Evolutionary conservation across 2,329 filamentous ascomycete genomes (phyloP), one percentile per base, ranked within the genome.

Genomic region (Neophaeococcomyces aloes): DNA sequence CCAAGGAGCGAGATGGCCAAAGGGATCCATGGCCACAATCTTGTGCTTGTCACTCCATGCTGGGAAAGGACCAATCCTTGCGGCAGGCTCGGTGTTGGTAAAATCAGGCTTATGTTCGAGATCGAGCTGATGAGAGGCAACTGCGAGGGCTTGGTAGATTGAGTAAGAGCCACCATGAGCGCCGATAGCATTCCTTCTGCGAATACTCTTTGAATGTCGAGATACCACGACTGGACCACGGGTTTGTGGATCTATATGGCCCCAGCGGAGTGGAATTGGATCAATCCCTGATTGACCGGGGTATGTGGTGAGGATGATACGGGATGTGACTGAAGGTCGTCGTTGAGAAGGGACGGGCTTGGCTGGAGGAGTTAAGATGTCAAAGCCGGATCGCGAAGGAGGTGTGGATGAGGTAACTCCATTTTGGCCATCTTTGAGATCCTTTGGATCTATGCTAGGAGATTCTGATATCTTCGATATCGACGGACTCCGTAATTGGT

Each of bases 11-110:
- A 94, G 69, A 66, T 96, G 91, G 5, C 91, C 89, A 62, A 83
- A 85, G 0, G 89, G 89, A 60, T 96, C 91, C 86, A 98, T 94
- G 14, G 89, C 86, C 11, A 96, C 89, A 50, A 98, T 96, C 70
- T 95, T 96, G 64, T 86, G 86, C 57, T 76, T 77, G 59, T 94
- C 85, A 19, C 75, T 76, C 89, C 89, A 98, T 65, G 91, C 79
- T 6, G 85, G 80, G 56, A 94, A 94, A 6, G 86, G 87, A 0
- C 87, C 87, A 59, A 96, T 86, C 42, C 81, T 77, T 17, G 79
- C 85, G n/a, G 88, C 87, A 10, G 91, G 91, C 62, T 96, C 85
- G 7, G 87, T 94, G 63, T 96, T 86, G 49, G 80, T 81, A 61
- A 83, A 81, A 59, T 83, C 79, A 8, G 81, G 78, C 56, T 75